Conservation (phyloP, 225 moss, liverwort and hornwort species). For the Straminergon stramineum region DNA sequence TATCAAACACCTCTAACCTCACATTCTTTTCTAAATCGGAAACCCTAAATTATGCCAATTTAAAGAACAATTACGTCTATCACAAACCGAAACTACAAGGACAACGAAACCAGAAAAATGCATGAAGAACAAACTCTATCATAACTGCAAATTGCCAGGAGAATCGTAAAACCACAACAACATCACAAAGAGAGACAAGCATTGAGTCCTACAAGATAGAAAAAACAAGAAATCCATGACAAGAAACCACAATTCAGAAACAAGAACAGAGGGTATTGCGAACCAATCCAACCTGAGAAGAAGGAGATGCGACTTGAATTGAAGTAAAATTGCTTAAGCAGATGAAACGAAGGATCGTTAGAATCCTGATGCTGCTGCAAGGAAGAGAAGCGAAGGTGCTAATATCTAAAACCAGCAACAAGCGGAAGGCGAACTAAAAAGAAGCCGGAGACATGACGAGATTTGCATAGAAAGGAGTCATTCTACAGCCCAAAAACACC, state of each 20-base stretch:
- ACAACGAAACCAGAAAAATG: not conserved
- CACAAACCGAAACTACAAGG: not conserved
- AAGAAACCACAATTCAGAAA: not conserved
- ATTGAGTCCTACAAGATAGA: not conserved
- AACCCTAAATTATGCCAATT: not conserved
- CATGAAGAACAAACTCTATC: not conserved
- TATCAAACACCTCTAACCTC: not conserved
- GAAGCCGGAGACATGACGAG: not conserved
- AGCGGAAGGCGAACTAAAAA: not conserved
- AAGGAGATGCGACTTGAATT: not conserved
- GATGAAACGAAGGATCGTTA: not conserved
- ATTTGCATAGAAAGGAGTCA: not conserved
- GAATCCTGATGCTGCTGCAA: not conserved
- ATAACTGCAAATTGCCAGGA: not conserved
- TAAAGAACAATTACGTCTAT: not conserved
- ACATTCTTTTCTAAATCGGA: not conserved
- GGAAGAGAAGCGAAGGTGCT: not conserved
- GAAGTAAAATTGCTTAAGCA: not conserved
- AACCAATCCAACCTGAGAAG: not conserved
- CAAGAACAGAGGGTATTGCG: not conserved
- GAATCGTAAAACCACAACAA: not conserved
- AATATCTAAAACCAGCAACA: not conserved
- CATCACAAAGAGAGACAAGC: not conserved
- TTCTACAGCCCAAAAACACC: not conserved
- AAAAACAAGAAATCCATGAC: not conserved